A percentile compares a stretch with the other conserved stretches of the same genome.
These are phyloP conservation scores for Amanita jacksonii DNA, from an alignment of 768 basidiomycete species.

Conservation along the genomic window DNA sequence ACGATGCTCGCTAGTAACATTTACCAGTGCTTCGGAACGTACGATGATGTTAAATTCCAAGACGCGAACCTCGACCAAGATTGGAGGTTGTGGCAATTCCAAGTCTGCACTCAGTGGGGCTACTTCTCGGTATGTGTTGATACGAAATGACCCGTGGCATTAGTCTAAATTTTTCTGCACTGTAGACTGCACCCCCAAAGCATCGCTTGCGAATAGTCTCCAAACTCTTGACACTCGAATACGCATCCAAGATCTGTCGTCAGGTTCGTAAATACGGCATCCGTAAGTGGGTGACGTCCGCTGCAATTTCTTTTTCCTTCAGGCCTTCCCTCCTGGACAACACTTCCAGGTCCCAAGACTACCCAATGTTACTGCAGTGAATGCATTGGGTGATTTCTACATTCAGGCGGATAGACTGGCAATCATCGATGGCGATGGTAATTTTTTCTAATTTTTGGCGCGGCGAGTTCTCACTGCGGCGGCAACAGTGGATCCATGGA, in stretches of 20 bases:
- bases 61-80: conserved; percentile 52
- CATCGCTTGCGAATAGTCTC: conserved; percentile 73
- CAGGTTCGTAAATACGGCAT: conserved; percentile 13
- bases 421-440: conserved; percentile 81
- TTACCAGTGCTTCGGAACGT: conserved; percentile 78
- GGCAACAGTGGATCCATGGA: conserved; percentile 79
- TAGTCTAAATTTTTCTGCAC: neutral
- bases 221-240: conserved; percentile 43
- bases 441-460: conserved; percentile 8
- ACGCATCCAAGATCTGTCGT: conserved; percentile 29
- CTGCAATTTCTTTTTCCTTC: neutral
- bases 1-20: no score
- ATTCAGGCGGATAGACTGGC: conserved; percentile 77
- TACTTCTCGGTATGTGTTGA: conserved; percentile 64
- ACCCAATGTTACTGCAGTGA: conserved; percentile 80
- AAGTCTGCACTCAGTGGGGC: conserved; percentile 94
- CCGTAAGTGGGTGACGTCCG: neutral
- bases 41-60: conserved; percentile 56
- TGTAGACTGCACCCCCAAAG: conserved; percentile 67
- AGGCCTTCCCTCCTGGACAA: conserved; percentile 76
- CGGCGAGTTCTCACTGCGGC: neutral
- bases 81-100: conserved; percentile 88
- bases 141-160: neutral
- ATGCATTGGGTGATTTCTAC: conserved; percentile 74
- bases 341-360: conserved; percentile 58